Base-by-base conservation (phyloP, 768 basidiomycete genomes). In the Favolaschia claudopus region DNA sequence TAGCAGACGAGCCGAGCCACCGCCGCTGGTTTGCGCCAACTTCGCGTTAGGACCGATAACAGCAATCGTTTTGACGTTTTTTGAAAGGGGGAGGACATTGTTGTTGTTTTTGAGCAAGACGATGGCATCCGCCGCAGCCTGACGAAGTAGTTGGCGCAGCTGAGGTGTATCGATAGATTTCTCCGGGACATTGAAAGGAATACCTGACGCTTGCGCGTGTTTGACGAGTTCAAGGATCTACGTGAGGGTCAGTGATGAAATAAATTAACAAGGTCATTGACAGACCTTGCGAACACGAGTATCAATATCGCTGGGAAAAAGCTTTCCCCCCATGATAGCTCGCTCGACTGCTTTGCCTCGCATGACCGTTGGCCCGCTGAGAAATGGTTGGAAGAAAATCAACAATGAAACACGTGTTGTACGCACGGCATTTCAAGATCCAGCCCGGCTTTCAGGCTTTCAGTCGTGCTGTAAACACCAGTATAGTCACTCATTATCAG, bases 31-130 rank as follows among this genome's bases (percentile, higher is more conserved):
- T 59, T 82, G 76, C 0, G 79, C 75, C 31, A 71, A 66, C 66
- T 82, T 87, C 6, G 82, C 84, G 68, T 89, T 88, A 4, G 86
- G 85, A 0, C 87, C 88, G 58, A 89, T 85, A 42, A 89, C 78
- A 12, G 84, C 86, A 37, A 89, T 79, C 40, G 74, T 81, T 60
- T 77, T 81, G 43, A 63, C 29, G 13, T 51, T 43, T 1, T 44
- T 29, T 14, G 66, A 54, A 17, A 87, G 69, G 0, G 87, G 87
- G 14, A 89, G 77, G 28, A 88, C 54, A 2, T 70, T 70, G 7
- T 74, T 73, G 5, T 84, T 77, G 69, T 89, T 89, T 72, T 88
- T 88, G 29, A 89, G 74, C 1, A 89, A 75, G 8, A 89, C 86
- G 39, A 85, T 79, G 5, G 81, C 74, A 45, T 85, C 84, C 2